phyloP scores from a whole-genome alignment of 2,329 filamentous ascomycete genomes.

The Cladobotryum mycophilum region DNA sequence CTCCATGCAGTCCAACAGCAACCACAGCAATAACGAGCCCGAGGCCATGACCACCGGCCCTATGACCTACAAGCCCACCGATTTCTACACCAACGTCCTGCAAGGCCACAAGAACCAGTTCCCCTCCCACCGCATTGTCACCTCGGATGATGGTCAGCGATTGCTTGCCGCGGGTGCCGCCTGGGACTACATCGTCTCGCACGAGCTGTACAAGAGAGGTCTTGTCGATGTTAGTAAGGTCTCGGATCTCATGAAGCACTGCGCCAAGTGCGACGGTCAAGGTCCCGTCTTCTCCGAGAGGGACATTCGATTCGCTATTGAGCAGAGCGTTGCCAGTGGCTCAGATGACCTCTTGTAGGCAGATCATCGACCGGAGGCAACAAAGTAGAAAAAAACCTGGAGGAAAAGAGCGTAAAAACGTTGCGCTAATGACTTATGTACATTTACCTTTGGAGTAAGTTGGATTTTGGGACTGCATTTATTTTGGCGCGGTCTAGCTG shows the following conservation, averaged over 20 bases:
- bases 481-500: too few relatives aligned
- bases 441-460: too few relatives aligned
- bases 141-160: conserved; percentile 58
- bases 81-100: conserved; percentile 62
- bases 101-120: conserved; percentile 56
- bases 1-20: conserved; percentile 26
- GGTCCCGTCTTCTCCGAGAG: conserved; percentile 82
- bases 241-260: conserved; percentile 67
- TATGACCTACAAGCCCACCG: conserved; percentile 63
- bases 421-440: too few relatives aligned
- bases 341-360: conserved; percentile 63
- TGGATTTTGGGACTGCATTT: too few relatives aligned
- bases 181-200: conserved; percentile 83
- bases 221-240: conserved; percentile 77
- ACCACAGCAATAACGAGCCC: conserved; percentile 35
- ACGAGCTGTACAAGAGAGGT: conserved; percentile 69
- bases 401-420: not conserved
- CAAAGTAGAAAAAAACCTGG: too few relatives aligned
- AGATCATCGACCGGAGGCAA: not conserved
- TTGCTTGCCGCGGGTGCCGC: conserved; percentile 71
- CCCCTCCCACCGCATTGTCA: conserved; percentile 62
- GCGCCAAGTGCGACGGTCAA: conserved; percentile 77
- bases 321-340: conserved; percentile 68
- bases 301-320: conserved; percentile 66
- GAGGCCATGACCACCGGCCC: conserved; percentile 56